Base-by-base conservation (phyloP, 2,329 filamentous ascomycete species). In the Neonectria coccinea region DNA sequence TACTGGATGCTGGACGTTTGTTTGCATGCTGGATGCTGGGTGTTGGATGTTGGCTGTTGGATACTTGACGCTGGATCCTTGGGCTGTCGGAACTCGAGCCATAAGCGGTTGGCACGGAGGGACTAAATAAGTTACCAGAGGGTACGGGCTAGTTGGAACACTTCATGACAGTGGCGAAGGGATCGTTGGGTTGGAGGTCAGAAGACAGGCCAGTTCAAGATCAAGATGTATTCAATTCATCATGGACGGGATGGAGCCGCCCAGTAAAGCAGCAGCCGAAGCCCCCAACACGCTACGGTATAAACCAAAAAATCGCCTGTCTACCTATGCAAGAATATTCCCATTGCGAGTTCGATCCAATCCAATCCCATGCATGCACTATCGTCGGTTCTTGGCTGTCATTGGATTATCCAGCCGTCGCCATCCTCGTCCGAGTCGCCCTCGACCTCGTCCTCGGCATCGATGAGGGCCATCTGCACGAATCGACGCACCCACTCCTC, bases 401-500 rank as follows among this genome's bases (percentile, higher is more conserved):
- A 73, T 67, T 69, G 68, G 60, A 72, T 73, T 64, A 71, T 60
- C 69, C 69, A 73, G 52, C 72, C 67, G 58, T 68, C 74, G n/a
- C 66, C 71, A 27, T 79, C 77, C 25, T 76, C 73, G 61, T 77
- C 78, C 42, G 74, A 79, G 59, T 81, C 83, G 44, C 79, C 82
- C 53, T 83, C 82, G 58, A 80, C 76, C 55, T 82, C 79, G 70
- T 86, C 81, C 74, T 88, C 85, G 66, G 83, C 78, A 68, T 88
- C 85, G 36, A 83, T 77, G 57, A 87, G 78, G 4, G 85, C 85
- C 69, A 86, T 80, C 74, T 82, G 81, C 53, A 88, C 84, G 72
- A 88, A 87, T 58, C 81, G 80, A 52, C 84, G 80, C 48, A 88
- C 78, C 85, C 85, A 88, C 36, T 82, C 84, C 66, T 80, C 80